phyloP scores from a whole-genome alignment of 345 rosid genomes.

The Clausena lansium region DNA sequence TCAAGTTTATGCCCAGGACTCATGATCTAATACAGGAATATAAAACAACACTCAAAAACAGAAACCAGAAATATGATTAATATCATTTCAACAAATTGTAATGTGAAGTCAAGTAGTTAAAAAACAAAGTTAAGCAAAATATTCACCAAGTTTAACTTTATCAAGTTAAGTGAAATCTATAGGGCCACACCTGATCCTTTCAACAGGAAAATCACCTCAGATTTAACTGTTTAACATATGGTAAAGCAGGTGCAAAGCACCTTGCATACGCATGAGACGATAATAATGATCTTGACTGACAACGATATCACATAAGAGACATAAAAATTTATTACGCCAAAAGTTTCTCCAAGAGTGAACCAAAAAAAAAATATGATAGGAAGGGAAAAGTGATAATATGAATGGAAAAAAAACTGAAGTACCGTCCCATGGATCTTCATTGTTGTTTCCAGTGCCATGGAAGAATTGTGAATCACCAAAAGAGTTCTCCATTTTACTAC shows the following conservation, averaged over 20 bases:
- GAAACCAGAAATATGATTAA: neutral
- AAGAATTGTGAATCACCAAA: slow-evolving; percentile 23
- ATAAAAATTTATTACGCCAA: slow-evolving; percentile 12
- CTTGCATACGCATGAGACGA: neutral
- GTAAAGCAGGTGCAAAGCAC: slow-evolving; percentile 7
- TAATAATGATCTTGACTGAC: neutral
- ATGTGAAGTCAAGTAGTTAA: slow-evolving; percentile 1
- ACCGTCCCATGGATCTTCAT: slow-evolving; percentile 54
- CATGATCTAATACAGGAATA: neutral
- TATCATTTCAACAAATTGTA: neutral
- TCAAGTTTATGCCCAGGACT: neutral
- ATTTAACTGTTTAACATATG: slow-evolving; percentile 16
- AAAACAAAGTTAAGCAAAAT: neutral
- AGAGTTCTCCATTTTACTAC: slow-evolving; percentile 32
- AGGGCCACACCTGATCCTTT: slow-evolving; percentile 13
- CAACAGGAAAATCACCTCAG: slow-evolving; percentile 3
- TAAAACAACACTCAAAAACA: neutral
- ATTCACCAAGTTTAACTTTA: neutral
- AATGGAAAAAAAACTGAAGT: slow-evolving; percentile 11
- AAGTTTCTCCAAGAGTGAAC: slow-evolving; percentile 16
- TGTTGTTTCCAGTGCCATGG: slow-evolving; percentile 12
- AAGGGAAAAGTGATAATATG: neutral
- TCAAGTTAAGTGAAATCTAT: neutral
- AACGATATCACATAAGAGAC: slow-evolving; percentile 3
- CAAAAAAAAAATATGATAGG: neutral